These are phyloP conservation scores for Magnolia officinalis DNA, from an alignment of 164 flowering plant genomes.

Conservation along the genomic window DNA sequence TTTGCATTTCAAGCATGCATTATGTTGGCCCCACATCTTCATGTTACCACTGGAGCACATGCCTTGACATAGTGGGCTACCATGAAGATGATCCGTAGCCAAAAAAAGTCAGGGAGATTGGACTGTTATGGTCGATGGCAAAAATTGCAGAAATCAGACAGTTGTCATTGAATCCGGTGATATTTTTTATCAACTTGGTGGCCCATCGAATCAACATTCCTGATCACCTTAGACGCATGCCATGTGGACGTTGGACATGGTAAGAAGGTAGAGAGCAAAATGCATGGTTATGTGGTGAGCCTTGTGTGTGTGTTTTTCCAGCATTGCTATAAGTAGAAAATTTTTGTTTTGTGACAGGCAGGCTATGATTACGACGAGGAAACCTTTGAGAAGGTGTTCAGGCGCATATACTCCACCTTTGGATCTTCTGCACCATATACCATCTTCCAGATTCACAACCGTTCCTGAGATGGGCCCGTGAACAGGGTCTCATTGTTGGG, in stretches of 20 bases:
- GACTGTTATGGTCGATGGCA: too few species aligned
- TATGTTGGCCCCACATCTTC: too few species aligned
- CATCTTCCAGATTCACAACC: constrained; percentile 82
- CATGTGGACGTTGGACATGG: background rate
- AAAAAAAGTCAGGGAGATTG: too few species aligned
- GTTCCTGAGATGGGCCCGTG: constrained; percentile 81
- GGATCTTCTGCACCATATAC: constrained; percentile 95
- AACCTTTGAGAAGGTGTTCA: constrained; percentile 91
- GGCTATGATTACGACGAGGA: constrained; percentile 96
- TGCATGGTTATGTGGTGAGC: background rate
- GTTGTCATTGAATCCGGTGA: too few species aligned
- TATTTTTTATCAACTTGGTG: too few species aligned
- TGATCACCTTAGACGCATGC: background rate
- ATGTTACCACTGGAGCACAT: too few species aligned
- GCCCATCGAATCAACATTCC: too few species aligned
- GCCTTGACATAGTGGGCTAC: too few species aligned
- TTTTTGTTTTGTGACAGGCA: constrained; percentile 49
- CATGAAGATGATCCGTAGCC: too few species aligned
- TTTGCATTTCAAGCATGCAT: too few species aligned
- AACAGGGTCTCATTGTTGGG: constrained; percentile 67
- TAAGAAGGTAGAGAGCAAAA: background rate
- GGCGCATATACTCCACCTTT: constrained; percentile 83
- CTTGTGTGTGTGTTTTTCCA: background rate
- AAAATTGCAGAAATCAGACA: too few species aligned
- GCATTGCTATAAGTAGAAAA: constrained; percentile 1